These are phyloP conservation scores for Saturnispora diversa DNA, from an alignment of 805 yeast species.

Conservation along the genomic window DNA sequence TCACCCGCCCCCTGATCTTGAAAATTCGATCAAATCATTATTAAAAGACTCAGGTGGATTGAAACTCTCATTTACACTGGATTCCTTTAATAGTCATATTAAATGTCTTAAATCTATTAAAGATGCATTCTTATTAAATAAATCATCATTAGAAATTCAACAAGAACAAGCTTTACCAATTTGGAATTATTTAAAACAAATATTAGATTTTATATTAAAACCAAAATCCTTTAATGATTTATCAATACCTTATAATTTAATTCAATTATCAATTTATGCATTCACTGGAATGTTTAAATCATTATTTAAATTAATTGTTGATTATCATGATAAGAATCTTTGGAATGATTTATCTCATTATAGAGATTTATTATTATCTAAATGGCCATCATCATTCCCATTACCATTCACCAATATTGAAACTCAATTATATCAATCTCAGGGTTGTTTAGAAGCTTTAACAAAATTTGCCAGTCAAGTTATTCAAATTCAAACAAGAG, in stretches of 20 bases:
- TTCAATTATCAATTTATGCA: slow-evolving; percentile 5
- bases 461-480: slow-evolving; percentile 61
- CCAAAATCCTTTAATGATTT: slow-evolving; percentile 25
- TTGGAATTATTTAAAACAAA: not conserved
- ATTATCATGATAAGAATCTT: not conserved
- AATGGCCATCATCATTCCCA: slow-evolving; percentile 55
- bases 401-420: slow-evolving; percentile 42
- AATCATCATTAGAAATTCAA: no score
- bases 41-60: no score
- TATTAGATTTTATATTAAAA: slow-evolving; percentile 34
- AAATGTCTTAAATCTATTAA: no score
- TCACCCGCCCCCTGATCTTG: no score
- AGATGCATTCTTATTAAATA: no score
- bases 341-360: slow-evolving; percentile 28
- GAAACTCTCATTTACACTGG: no score
- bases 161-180: no score
- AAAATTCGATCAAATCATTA: no score
- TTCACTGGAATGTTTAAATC: slow-evolving; percentile 4
- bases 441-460: slow-evolving; percentile 59
- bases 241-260: not conserved
- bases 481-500: slow-evolving; percentile 40
- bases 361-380: slow-evolving; percentile 49
- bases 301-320: not conserved
- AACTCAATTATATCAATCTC: slow-evolving; percentile 41
- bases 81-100: no score